Base-by-base conservation (phyloP, 371 early-diverging fungal species). In the Mortierella sp. region DNA sequence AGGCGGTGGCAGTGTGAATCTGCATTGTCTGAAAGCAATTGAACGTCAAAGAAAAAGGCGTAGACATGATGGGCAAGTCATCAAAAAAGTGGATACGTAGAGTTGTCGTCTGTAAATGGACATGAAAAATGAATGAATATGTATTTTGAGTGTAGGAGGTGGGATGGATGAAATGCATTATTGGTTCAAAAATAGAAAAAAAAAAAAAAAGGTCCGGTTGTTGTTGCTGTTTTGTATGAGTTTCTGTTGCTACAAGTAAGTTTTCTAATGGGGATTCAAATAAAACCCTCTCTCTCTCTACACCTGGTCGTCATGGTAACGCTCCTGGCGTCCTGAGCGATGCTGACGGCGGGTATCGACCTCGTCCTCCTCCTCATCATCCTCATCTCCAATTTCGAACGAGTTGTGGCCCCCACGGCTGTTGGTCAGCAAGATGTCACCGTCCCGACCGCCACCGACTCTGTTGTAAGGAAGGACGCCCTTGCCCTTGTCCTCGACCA, bases 401-500 rank as follows among this genome's bases (percentile, higher is more conserved):
- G 82, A 81, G 71, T 77, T 74, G 43, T 71, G 79, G 65, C 76
- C 63, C 24, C 76, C 66, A 53, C 61, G 69, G 47, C 53, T 80
- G 69, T 44, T 77, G 13, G 82, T 77, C 24, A 81, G 70, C 26
- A 81, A 48, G 50, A 81, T 81, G 24, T 81, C 77, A 43, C 64
- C 77, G 26, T 77, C 80, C 6, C 79, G 74, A 13, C 65, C 31
- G 6, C 64, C 74, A n/a, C 48, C 74, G 50, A 74, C 74, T 48
- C 82, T 66, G 72, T 77, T 81, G 66, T 81, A 81, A 40, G 82
- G 82, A 22, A 81, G 52, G 5, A 81, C 82, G 26, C 82, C 77
- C 50, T 81, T 81, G 52, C 82, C 82, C 78, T 82, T 82, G 73
- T 76, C 76, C 58, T 73, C 73, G 2, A 76, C 67, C 66, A 80